A percentile compares a stretch with the other conserved stretches of the same genome.
Conservation (phyloP, 2,329 filamentous ascomycete species). For the Xylaria sp. region DNA sequence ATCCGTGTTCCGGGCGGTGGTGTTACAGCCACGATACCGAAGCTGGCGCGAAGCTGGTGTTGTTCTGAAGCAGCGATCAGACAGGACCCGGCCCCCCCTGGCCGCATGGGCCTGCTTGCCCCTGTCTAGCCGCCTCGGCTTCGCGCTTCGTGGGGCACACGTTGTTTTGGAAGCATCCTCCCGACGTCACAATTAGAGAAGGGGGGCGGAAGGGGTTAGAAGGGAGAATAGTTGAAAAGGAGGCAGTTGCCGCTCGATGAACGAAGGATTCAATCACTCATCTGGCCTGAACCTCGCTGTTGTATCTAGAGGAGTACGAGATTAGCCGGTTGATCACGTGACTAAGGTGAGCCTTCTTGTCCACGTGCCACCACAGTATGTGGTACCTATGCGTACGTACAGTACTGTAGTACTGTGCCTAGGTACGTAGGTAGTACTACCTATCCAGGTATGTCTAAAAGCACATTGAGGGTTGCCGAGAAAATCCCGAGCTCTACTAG, state of each 20-base stretch:
- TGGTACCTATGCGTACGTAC: neutral
- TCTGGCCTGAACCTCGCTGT: neutral
- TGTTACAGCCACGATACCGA: slow-evolving; percentile 21
- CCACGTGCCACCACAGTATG: too few relatives aligned
- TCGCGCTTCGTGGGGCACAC: slow-evolving; percentile 18
- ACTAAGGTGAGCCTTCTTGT: too few relatives aligned
- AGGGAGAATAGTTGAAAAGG: neutral
- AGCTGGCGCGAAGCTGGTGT: slow-evolving; percentile 15
- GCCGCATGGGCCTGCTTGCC: slow-evolving; percentile 14
- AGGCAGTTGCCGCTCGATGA: neutral
- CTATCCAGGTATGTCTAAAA: too few relatives aligned
- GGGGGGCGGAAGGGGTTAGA: neutral
- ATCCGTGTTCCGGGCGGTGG: slow-evolving; percentile 18
- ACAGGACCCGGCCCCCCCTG: slow-evolving; percentile 22
- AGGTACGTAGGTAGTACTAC: too few relatives aligned
- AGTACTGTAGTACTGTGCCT: neutral
- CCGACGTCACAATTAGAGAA: neutral
- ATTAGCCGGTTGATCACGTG: neutral
- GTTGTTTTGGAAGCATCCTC: slow-evolving; percentile 6
- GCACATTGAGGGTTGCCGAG: neutral
- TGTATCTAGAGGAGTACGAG: neutral
- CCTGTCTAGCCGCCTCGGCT: slow-evolving; percentile 21
- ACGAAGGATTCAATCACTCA: neutral
- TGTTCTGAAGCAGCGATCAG: slow-evolving; percentile 31
- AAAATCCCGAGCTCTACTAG: neutral